These are phyloP conservation scores for Turritis glabra DNA, from an alignment of 345 rosid genomes.

Conservation along the genomic window DNA sequence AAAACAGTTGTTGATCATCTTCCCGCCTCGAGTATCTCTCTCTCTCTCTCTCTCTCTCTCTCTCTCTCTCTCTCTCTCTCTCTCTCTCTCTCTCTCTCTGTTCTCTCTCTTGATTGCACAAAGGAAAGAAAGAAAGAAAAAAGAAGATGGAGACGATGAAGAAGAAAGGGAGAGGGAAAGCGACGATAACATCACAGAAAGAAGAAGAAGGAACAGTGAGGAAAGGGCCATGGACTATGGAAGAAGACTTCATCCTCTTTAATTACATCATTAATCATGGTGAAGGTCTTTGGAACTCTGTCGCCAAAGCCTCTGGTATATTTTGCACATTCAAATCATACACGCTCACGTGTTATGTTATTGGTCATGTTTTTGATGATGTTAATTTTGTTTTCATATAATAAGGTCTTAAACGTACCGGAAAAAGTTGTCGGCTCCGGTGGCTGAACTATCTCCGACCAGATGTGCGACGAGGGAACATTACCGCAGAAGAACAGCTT, in stretches of 20 bases:
- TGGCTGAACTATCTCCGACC: slow-evolving; percentile 44
- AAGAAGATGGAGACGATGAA: slow-evolving; percentile 30
- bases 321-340: neutral
- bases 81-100: neutral
- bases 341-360: neutral
- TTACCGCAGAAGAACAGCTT: slow-evolving; percentile 35
- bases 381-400: neutral
- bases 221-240: slow-evolving; percentile 80
- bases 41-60: neutral
- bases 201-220: slow-evolving; percentile 58
- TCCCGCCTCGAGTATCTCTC: slow-evolving; percentile 29
- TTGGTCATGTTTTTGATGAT: neutral
- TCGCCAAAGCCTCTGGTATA: slow-evolving; percentile 60
- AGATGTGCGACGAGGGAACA: slow-evolving; percentile 41
- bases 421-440: slow-evolving; percentile 76
- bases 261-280: slow-evolving; percentile 63
- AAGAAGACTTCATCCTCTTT: slow-evolving; percentile 64
- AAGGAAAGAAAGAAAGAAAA: neutral
- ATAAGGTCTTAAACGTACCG: slow-evolving; percentile 68
- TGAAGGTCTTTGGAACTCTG: slow-evolving; percentile 78
- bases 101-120: neutral
- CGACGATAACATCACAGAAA: slow-evolving; percentile 18
- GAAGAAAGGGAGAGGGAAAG: slow-evolving; percentile 29
- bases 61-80: neutral
- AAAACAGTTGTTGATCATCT: slow-evolving; percentile 24